phyloP scores from a whole-genome alignment of 2,329 filamentous ascomycete species.

The Monilinia fructicola region DNA sequence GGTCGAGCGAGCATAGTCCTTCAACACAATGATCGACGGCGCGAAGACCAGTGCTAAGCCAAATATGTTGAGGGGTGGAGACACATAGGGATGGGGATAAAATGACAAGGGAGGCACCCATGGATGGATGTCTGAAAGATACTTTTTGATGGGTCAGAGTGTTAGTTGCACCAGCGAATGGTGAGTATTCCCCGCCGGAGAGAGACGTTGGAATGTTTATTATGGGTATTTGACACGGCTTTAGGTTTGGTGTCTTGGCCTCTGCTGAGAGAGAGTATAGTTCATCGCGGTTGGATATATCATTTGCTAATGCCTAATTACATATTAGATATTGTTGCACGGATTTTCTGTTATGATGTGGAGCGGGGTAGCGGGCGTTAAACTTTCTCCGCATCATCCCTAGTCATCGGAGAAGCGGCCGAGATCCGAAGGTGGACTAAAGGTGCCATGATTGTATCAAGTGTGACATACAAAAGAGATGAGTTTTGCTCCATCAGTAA shows the following conservation, averaged over 20 bases:
- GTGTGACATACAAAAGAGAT: slow-evolving; percentile 34
- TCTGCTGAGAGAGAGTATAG: slow-evolving; percentile 26
- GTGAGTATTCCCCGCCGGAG: slow-evolving; percentile 45
- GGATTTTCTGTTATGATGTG: background rate
- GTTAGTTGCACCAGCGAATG: slow-evolving; percentile 45
- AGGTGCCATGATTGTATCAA: background rate
- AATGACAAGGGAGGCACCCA: slow-evolving; percentile 53
- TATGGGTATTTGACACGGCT: slow-evolving; percentile 38
- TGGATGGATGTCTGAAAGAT: slow-evolving; percentile 39
- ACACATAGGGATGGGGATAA: slow-evolving; percentile 53
- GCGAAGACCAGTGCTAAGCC: slow-evolving; percentile 58
- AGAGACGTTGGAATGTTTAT: slow-evolving; percentile 46
- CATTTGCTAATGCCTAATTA: slow-evolving; percentile 33
- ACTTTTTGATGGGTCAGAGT: slow-evolving; percentile 31
- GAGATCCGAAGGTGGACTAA: background rate
- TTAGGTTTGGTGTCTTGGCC: slow-evolving; percentile 25
- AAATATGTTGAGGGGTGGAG: slow-evolving; percentile 53
- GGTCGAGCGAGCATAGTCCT: slow-evolving; percentile 47
- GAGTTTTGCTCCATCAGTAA: slow-evolving; percentile 41
- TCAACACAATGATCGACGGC: slow-evolving; percentile 60
- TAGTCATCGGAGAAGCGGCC: background rate
- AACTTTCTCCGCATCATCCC: background rate
- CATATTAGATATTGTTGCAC: background rate
- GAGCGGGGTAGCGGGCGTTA: background rate
- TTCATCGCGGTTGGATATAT: slow-evolving; percentile 27